Percentiles rank a stretch among this genome's conserved stretches.
phyloP scores from a whole-genome alignment of 768 basidiomycete genomes.

The Sarcodon aspratus region DNA sequence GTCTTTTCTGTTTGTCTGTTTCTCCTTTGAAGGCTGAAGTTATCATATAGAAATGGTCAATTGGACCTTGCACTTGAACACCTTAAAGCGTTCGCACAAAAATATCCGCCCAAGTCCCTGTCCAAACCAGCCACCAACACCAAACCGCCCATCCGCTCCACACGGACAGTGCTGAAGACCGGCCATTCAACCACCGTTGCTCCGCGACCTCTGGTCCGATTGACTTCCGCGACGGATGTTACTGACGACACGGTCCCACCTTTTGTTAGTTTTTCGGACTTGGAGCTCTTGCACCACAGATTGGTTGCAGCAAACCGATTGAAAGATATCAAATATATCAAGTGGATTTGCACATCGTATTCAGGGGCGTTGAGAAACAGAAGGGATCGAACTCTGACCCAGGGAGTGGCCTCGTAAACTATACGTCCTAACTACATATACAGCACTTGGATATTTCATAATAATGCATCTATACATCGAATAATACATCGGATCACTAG shows the following conservation, averaged over 20 bases:
- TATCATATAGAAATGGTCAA: slow-evolving; percentile 29
- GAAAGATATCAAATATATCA: slow-evolving; percentile 49
- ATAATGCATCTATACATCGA: too few relatives aligned
- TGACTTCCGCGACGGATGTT: slow-evolving; percentile 44
- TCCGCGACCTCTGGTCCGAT: slow-evolving; percentile 49
- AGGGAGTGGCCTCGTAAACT: neutral
- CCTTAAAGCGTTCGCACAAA: slow-evolving; percentile 47
- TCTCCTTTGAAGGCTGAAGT: neutral
- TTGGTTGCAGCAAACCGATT: slow-evolving; percentile 29
- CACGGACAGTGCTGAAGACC: slow-evolving; percentile 36
- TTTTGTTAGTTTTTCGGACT: slow-evolving; percentile 59
- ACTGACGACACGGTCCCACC: slow-evolving; percentile 78
- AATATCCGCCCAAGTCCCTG: slow-evolving; percentile 51
- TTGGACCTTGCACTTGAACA: slow-evolving; percentile 41
- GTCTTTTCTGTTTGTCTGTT: slow-evolving; percentile 15
- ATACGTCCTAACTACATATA: too few relatives aligned
- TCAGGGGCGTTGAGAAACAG: slow-evolving; percentile 53
- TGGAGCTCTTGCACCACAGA: slow-evolving; percentile 72
- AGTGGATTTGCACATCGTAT: slow-evolving; percentile 66
- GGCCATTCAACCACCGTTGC: neutral
- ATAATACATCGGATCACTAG: too few relatives aligned
- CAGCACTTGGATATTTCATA: too few relatives aligned
- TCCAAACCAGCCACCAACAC: slow-evolving; percentile 22
- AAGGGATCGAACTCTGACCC: slow-evolving; percentile 33
- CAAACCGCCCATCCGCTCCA: slow-evolving; percentile 43